Percentiles rank a stretch among this genome's conserved stretches.
These are phyloP conservation scores for Ceratocystis lukuohia DNA, from an alignment of 2,329 filamentous ascomycete species.

Conservation along the genomic window DNA sequence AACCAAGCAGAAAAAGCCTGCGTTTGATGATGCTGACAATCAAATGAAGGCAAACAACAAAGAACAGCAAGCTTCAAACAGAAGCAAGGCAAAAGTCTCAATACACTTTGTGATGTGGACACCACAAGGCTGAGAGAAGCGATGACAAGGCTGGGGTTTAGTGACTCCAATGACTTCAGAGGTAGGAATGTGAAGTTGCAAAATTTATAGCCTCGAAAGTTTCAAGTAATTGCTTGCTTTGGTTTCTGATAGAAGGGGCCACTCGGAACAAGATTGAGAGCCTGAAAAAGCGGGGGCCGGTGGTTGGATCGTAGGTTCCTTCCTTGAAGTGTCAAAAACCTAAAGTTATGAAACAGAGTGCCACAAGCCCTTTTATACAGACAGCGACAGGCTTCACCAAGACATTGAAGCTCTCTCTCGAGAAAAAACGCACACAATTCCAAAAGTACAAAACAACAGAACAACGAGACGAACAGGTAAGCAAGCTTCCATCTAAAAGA, in stretches of 20 bases:
- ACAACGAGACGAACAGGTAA: too few relatives aligned
- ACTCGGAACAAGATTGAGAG: background rate
- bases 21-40: background rate
- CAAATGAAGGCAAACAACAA: background rate
- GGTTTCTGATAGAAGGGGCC: background rate
- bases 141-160: background rate
- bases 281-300: slow-evolving; percentile 1
- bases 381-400: too few relatives aligned
- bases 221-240: background rate
- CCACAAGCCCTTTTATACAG: background rate
- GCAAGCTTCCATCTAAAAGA: too few relatives aligned
- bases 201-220: background rate
- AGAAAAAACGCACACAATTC: too few relatives aligned
- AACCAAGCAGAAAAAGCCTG: background rate
- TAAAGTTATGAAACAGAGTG: background rate
- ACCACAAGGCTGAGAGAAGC: background rate
- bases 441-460: too few relatives aligned
- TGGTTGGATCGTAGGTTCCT: slow-evolving; percentile 3
- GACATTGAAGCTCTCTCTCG: too few relatives aligned
- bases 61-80: slow-evolving; percentile 6
- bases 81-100: background rate
- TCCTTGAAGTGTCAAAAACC: background rate
- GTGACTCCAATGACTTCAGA: background rate
- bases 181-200: background rate
- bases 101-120: slow-evolving; percentile 4